These are phyloP conservation scores for Verticillium tricorpus DNA, from an alignment of 2,329 filamentous ascomycete species.

Conservation along the genomic window DNA sequence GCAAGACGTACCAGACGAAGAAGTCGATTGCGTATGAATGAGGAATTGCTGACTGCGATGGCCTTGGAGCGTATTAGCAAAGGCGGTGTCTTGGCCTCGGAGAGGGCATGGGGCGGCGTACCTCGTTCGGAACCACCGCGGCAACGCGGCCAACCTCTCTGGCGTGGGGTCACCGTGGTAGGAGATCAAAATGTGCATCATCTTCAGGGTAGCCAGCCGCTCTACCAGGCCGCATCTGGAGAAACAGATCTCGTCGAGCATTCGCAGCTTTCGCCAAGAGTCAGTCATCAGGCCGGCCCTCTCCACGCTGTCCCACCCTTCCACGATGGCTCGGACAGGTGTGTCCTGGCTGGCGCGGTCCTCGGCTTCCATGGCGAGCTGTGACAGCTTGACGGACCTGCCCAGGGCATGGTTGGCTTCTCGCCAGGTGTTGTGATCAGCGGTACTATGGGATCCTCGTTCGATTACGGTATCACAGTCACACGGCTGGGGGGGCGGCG, in stretches of 20 bases:
- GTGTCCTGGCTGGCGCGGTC: constrained; percentile 18
- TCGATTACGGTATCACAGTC: not conserved
- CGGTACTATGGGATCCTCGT: not conserved
- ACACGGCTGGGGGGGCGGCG: not conserved
- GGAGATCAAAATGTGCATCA: constrained; percentile 18
- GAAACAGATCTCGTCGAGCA: constrained; percentile 18
- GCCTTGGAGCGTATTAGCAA: constrained; percentile 9
- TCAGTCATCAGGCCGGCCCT: constrained; percentile 4
- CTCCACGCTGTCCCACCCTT: constrained; percentile 22
- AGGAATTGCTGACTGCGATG: constrained; percentile 16
- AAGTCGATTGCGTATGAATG: constrained; percentile 24
- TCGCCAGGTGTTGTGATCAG: constrained; percentile 15
- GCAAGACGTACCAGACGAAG: constrained; percentile 19
- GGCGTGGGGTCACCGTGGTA: constrained; percentile 19
- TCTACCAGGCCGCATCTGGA: constrained; percentile 12
- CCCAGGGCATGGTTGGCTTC: constrained; percentile 15
- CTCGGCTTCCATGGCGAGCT: constrained; percentile 3
- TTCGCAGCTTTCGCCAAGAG: constrained; percentile 18
- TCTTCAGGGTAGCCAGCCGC: constrained; percentile 16
- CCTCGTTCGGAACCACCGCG: constrained; percentile 20
- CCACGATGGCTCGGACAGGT: constrained; percentile 16
- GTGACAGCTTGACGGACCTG: constrained; percentile 7
- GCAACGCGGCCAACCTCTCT: constrained; percentile 14
- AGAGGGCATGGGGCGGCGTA: constrained; percentile 2
- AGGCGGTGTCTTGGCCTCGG: too few species aligned